Base-by-base conservation (phyloP, 768 basidiomycete species). In the Cyclocybe cylindracea region DNA sequence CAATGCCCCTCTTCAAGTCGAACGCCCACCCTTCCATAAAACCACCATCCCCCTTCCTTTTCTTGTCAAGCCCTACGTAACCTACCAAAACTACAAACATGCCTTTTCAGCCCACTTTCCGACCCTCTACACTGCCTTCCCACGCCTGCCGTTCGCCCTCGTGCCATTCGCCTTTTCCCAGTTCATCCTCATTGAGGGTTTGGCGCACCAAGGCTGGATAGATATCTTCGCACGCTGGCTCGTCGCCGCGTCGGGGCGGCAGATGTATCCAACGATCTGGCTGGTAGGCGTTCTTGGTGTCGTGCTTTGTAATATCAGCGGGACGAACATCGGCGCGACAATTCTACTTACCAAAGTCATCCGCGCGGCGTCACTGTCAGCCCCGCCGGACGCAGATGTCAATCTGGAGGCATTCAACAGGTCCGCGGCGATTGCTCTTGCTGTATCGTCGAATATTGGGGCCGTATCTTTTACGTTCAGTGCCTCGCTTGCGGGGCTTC, bases 141-240 rank as follows among this genome's bases (percentile, higher is more conserved):
- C 83, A 0, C 80, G 86, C 14, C 75, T 95, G 0, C 95, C 94
- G 1, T 84, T 94, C 53, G 78, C 83, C 10, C 82, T 97, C 6
- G 73, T 97, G 11, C 92, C 92, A 0, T 98, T 98, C 63, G 91
- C 94, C 0, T 94, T 98, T 64, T 86, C 89, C 0, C 93, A 95
- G 69, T 98, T 98, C 72, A 92, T 98, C 57, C 82, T 98, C 50
- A 91, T 96, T 51, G 89, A 95, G 63, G 89, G 79, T 0, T 78
- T 98, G 5, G 77, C 84, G 10, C 78, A 84, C 55, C 84, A 87
- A 52, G 93, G 93, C 29, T 98, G 95, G 94, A 91, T 96, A 7
- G 76, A 83, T 9, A 76, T 94, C 19, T 96, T 95, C 63, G 87
- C 84, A 10, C 46, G 46, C 18, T 91, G 91, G 89, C 74, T 86